Evolutionary conservation across 2,329 filamentous ascomycete genomes (phyloP).

Genomic region (Samsoniella hepiali): DNA sequence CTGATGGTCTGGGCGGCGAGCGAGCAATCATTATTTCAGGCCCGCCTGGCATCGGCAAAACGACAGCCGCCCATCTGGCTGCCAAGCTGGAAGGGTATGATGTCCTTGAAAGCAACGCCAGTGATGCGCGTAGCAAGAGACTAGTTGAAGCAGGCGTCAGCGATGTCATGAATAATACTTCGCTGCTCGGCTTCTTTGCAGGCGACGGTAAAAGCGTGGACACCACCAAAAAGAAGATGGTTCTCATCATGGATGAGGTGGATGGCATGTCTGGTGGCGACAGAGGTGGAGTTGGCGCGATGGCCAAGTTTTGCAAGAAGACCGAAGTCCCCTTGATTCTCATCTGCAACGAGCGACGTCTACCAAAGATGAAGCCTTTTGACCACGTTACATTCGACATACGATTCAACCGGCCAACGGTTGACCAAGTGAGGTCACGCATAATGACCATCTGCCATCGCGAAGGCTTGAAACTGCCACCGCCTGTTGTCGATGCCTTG

Average conservation of each 20-base stretch:
- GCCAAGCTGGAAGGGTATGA: constrained; percentile 93
- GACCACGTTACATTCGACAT: constrained; percentile 82
- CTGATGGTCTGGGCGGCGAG: constrained; percentile 78
- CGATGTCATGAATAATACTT: constrained; percentile 91
- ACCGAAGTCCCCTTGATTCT: constrained; percentile 92
- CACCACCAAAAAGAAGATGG: constrained; percentile 81
- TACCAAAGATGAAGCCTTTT: constrained; percentile 98
- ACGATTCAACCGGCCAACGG: constrained; percentile 82
- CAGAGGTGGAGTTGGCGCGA: constrained; percentile 87
- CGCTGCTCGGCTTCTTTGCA: constrained; percentile 85
- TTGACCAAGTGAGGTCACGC: constrained; percentile 84
- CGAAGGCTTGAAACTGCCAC: constrained; percentile 82
- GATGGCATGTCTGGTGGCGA: constrained; percentile 98
- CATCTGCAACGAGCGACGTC: constrained; percentile 91
- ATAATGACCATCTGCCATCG: constrained; percentile 94
- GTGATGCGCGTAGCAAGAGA: constrained; percentile 93
- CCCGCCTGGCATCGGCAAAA: constrained; percentile 95
- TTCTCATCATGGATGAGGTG: constrained; percentile 98
- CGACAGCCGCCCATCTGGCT: constrained; percentile 90
- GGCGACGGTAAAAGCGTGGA: constrained; percentile 79
- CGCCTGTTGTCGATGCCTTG: constrained; percentile 81
- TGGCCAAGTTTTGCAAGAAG: constrained; percentile 94
- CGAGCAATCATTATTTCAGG: constrained; percentile 94
- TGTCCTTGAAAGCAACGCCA: constrained; percentile 91
- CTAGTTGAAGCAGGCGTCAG: constrained; percentile 84